These are phyloP conservation scores for Turritis glabra DNA, from an alignment of 345 rosid species.

Conservation along the genomic window DNA sequence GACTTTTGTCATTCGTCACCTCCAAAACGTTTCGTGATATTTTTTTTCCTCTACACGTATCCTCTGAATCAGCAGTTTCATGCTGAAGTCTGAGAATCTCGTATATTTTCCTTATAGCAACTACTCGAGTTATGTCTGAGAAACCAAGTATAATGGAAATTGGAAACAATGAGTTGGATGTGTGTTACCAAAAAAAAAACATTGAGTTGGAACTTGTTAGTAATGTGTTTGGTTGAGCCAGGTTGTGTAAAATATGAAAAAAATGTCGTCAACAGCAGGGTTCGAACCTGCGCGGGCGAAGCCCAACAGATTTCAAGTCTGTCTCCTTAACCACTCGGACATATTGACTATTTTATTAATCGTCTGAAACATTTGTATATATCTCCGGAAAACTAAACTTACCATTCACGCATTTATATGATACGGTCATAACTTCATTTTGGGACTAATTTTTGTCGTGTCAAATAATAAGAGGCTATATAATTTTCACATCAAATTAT, in stretches of 20 bases:
- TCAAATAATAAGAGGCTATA: no score
- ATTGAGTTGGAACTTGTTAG: not conserved
- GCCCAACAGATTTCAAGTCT: slow-evolving; percentile 94
- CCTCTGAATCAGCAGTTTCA: not conserved
- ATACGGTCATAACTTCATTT: no score
- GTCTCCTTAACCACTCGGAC: slow-evolving; percentile 99
- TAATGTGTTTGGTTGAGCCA: not conserved
- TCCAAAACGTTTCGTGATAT: not conserved
- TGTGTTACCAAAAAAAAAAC: no score
- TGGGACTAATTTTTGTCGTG: no score
- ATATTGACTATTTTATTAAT: slow-evolving; percentile 60
- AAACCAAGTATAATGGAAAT: not conserved
- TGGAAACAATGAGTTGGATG: not conserved
- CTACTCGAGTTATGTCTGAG: not conserved
- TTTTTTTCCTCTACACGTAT: not conserved
- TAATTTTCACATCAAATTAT: no score
- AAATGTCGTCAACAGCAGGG: slow-evolving; percentile 70
- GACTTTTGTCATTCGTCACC: not conserved
- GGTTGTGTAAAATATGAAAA: not conserved
- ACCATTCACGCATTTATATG: no score
- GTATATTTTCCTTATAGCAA: not conserved
- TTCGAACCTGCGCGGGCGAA: slow-evolving; percentile 87
- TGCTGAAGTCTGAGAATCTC: not conserved
- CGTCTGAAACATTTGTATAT: no score
- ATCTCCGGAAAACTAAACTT: no score